Conservation (phyloP, 352 stramenopile genomes). For the Peronospora tabacina region DNA sequence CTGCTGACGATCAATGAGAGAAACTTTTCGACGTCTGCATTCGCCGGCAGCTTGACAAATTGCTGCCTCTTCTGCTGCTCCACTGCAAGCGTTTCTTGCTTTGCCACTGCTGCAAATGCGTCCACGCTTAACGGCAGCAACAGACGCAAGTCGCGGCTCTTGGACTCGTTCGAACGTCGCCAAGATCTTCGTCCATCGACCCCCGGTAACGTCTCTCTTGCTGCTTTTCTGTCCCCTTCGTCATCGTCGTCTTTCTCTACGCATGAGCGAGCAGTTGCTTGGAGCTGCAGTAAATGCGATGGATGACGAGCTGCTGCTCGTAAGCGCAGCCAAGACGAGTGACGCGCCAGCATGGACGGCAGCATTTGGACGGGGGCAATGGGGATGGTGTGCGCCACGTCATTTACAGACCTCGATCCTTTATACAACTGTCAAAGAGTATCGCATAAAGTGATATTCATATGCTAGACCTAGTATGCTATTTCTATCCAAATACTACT, state of each 20-base stretch:
- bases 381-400: background rate
- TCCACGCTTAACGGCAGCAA: background rate
- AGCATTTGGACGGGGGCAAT: background rate
- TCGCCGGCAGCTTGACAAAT: slow-evolving; percentile 3
- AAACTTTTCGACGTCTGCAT: slow-evolving; percentile 7
- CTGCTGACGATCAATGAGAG: slow-evolving; percentile 9
- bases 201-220: background rate
- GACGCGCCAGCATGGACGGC: slow-evolving; percentile 21
- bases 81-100: background rate
- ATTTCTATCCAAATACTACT: too few relatives aligned
- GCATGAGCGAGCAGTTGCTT: slow-evolving; percentile 4
- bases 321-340: slow-evolving; percentile 23
- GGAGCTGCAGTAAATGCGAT: slow-evolving; percentile 16
- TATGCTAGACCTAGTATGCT: too few relatives aligned
- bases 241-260: slow-evolving; percentile 6
- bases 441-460: too few relatives aligned
- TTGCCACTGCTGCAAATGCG: background rate
- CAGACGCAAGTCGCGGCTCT: slow-evolving; percentile 11
- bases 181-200: background rate
- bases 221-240: background rate
- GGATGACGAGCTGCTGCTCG: slow-evolving; percentile 15
- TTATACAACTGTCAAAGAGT: too few relatives aligned
- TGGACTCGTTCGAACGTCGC: background rate
- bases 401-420: too few relatives aligned
- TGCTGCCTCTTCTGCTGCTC: background rate